Evolutionary conservation across 371 early-diverging fungal genomes (phyloP), one percentile per base, ranked within the genome.

Genomic region (Mucor irregularis): DNA sequence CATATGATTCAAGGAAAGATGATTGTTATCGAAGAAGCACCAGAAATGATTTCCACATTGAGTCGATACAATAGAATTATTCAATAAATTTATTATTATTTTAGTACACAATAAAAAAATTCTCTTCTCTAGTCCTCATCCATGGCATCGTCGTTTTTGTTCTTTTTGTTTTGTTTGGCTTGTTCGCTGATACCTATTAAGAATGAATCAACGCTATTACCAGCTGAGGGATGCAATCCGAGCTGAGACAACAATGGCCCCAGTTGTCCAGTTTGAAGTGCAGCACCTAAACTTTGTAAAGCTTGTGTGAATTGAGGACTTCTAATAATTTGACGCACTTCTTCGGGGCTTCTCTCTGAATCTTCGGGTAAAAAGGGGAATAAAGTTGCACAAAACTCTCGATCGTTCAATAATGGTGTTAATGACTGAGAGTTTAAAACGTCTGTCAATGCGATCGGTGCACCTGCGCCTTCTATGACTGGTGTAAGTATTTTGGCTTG

Each of bases 271-370:
- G 86, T 78, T 38, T 85, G 80, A 17, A 89, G 68, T 22, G 86
- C 83, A 17, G 76, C 74, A 48, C 82, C 80, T 40, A 89, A 58
- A 3, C 83, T 78, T 16, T 74, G 76, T 30, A 89, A 65, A 14
- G 88, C 76, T 73, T 88, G 87, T 25, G 71, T 78, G 70, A 89
- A 89, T 62, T 88, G 89, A 28, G 89, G 85, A 31, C 87, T 84
- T 30, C 71, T 63, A 0, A 89, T 68, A 10, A 87, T 74, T 26
- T 76, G 76, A 22, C 77, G 74, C 10, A 89, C 67, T 37, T 82
- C 76, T 28, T 79, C 82, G 3, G 66, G 66, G 0, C 76, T 69
- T 9, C 61, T 60, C 9, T 73, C 73, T 2, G 68, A 61, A 25
- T 66, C 65, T 40, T 84, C 84, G 1, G 88, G 88, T 25, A 89